Base-by-base conservation (phyloP, 1,139 yeast species). In the Kodamaea sp. region DNA sequence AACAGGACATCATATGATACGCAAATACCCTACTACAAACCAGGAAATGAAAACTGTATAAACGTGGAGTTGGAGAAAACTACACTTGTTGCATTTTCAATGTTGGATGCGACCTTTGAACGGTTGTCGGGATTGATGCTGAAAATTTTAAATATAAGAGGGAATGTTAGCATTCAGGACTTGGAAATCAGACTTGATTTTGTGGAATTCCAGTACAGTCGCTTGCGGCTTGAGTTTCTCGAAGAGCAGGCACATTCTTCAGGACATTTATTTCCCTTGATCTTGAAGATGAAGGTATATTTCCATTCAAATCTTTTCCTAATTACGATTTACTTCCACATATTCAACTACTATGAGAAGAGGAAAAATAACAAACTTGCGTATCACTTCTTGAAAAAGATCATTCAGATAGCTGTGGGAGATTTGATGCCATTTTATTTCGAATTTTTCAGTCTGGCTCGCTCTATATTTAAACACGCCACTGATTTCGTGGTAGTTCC, bases 401-500 rank as follows among this genome's bases (percentile, higher is more conserved):
- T 46, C 28, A 28, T 66, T 2, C 44, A 56, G 21, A 59, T 63
- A 18, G 47, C 59, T 15, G 56, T 57, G 3, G 48, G 46, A 1
- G 71, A 68, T 26, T 48, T 67, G 11, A 64, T 68, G 70, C 73
- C 73, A 1, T 61, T 63, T 35, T 67, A 63, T 38, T 56, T 55
- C 36, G 61, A 62, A 10, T 41, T 52, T 59, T 49, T 64, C 30
- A 65, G 63, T 11, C 57, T 58, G 32, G 52, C 54, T 22, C 59
- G 53, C 11, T 52, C 55, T 11, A 50, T 60, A 14, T 66, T 39
- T 21, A 24, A 34, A 9, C 33, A 43, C 15, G 28, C 43, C 1
- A 37, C 69, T 37, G 78, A 73, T 40, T 56, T 66, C 53, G 43
- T 65, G 5, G 43, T 73, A 9, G 68, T 72, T 26, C 78, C 78